phyloP scores from a whole-genome alignment of 176 grass and related monocot species.

The Triticum urartu region DNA sequence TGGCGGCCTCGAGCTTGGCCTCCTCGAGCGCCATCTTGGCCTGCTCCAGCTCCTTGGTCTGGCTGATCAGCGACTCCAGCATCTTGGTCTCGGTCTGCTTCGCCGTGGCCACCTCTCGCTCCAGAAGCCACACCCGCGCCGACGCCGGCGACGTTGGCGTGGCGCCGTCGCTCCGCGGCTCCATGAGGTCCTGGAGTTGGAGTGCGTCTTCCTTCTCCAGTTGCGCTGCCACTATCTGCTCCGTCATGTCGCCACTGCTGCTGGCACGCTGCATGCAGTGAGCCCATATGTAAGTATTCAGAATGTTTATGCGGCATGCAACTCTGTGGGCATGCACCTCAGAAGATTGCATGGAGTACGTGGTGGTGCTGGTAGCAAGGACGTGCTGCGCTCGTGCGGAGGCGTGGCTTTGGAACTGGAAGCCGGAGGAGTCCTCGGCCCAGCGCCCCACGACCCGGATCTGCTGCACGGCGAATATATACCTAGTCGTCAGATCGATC shows the following conservation, averaged over 20 bases:
- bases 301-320: too few relatives aligned
- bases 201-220: constrained; percentile 22
- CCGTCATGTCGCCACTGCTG: background rate
- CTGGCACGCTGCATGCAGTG: constrained; percentile 19
- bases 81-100: constrained; percentile 81
- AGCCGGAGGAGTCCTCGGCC: background rate
- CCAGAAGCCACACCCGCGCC: constrained; percentile 34
- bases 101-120: constrained; percentile 52
- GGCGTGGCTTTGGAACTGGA: background rate
- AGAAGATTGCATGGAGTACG: background rate
- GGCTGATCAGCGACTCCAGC: constrained; percentile 62
- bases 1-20: constrained; percentile 51
- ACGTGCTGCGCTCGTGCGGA: constrained; percentile 45
- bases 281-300: background rate
- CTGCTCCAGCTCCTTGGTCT: constrained; percentile 83
- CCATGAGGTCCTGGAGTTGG: background rate
- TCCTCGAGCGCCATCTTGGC: constrained; percentile 87
- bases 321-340: constrained; percentile 11
- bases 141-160: background rate
- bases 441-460: constrained; percentile 34
- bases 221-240: constrained; percentile 14
- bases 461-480: constrained; percentile 43
- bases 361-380: background rate
- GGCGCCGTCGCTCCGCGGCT: constrained; percentile 8
- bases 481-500: background rate